Base-by-base conservation (phyloP, 2,329 filamentous ascomycete genomes). In the Stachybotrys chlorohalonatus region DNA sequence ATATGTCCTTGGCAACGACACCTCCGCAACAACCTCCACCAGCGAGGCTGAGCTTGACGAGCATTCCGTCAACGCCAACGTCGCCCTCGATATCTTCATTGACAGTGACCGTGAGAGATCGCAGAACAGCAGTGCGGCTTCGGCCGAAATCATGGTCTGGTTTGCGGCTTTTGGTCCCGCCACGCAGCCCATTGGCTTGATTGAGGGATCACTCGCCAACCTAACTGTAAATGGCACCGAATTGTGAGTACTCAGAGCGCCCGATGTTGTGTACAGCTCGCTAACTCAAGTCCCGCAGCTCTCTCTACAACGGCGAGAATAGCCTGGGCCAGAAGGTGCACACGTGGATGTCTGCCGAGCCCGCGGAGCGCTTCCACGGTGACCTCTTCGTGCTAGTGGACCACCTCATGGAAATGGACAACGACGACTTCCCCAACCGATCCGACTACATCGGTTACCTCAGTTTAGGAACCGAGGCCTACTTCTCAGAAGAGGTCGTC, bases 61-160 rank as follows among this genome's bases (percentile, higher is more conserved):
- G 0, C 64, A 66, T n/a, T 57, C 62, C 0, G 65, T 80, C 56
- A 78, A 80, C 59, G 68, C 77, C 64, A 83, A 83, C 69, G 78
- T 83, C 39, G 79, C 79, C 42, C 69, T 83, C 57, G 80, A 83
- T 68, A 79, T 83, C 73, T 83, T 82, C 66, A 66, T 82, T 53
- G 79, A 81, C 58, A 63, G 60, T 31, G 71, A 79, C 62, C 63
- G 71, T 53, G 60, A 58, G 1, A 71, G 64, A 1, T 68, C 80
- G 0, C 56, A 64, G 48, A 64, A 75, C 63, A 75, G 71, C 47
- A 63, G 63, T 1, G 68, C 69, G 5, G 75, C 80, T 2, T 60
- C 62, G 9, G 77, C 74, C 66, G 80, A 83, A 68, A 70, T 83
- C 66, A 82, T 82, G 78, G 72, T 83, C 42, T 82, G 77, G 78